Evolutionary conservation across 2,329 filamentous ascomycete genomes (phyloP).

Genomic region (Emergomyces pasteurianus): DNA sequence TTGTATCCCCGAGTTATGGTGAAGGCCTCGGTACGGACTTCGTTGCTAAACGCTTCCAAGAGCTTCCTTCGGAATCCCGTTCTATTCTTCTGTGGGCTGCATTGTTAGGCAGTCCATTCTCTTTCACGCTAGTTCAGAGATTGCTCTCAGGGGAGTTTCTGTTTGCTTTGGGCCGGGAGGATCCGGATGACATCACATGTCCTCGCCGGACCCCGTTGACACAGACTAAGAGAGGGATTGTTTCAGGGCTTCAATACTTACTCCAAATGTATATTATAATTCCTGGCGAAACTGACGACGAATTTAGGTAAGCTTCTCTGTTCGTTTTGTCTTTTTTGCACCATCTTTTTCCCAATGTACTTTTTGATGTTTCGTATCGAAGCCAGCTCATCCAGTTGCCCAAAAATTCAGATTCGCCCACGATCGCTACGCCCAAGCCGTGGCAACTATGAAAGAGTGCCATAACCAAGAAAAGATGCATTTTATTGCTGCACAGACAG

Average conservation of each 20-base stretch:
- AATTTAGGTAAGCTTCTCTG: constrained; percentile 44
- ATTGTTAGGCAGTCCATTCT: constrained; percentile 69
- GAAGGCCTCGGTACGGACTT: constrained; percentile 74
- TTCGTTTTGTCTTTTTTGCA: constrained; percentile 9
- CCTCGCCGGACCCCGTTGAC: constrained; percentile 36
- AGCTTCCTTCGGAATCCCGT: constrained; percentile 61
- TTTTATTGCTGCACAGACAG: constrained; percentile 70
- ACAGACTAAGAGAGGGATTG: constrained; percentile 51
- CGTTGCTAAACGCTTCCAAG: constrained; percentile 62
- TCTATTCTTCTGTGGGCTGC: constrained; percentile 79
- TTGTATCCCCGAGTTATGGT: constrained; percentile 65
- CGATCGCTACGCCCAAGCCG: constrained; percentile 72
- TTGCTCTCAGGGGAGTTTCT: constrained; percentile 66
- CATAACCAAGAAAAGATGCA: constrained; percentile 67
- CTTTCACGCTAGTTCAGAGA: constrained; percentile 66
- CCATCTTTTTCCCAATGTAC: neutral
- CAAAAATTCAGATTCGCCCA: constrained; percentile 55
- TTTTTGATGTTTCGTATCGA: neutral
- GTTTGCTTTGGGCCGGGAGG: constrained; percentile 39
- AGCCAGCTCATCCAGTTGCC: neutral
- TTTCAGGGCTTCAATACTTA: constrained; percentile 67
- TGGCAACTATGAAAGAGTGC: constrained; percentile 56
- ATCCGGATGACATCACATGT: constrained; percentile 24
- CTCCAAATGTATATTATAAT: constrained; percentile 72
- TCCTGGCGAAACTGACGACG: constrained; percentile 70